Percentiles rank a stretch among this genome's conserved stretches.
These are phyloP conservation scores for Aspergillus alliaceus DNA, from an alignment of 2,329 filamentous ascomycete species.

Conservation along the genomic window DNA sequence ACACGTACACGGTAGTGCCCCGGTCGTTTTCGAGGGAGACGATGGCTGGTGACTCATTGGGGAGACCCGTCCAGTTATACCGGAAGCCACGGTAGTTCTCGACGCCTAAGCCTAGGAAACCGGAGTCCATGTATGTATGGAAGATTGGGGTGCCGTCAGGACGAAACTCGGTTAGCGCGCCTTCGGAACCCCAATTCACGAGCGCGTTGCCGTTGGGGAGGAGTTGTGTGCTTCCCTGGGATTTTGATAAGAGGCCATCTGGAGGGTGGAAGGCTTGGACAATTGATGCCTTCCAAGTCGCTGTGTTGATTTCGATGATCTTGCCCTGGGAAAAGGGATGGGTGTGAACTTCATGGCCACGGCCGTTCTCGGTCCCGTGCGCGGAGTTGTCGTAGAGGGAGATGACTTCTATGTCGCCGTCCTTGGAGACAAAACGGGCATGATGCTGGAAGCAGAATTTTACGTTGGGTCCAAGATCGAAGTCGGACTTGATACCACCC, in stretches of 20 bases:
- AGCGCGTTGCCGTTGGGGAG: conserved; percentile 55
- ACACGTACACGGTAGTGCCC: conserved; percentile 50
- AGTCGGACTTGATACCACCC: conserved; percentile 46
- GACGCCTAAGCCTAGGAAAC: conserved; percentile 36
- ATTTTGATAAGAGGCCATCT: conserved; percentile 50
- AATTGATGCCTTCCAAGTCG: conserved; percentile 44
- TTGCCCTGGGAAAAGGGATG: conserved; percentile 47
- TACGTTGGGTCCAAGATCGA: conserved; percentile 44
- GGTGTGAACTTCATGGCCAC: conserved; percentile 36
- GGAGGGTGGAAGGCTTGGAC: conserved; percentile 52
- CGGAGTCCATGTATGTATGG: conserved; percentile 46
- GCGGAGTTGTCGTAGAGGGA: conserved; percentile 57
- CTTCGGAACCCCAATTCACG: conserved; percentile 58
- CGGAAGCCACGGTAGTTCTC: conserved; percentile 43
- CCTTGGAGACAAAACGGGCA: conserved; percentile 48
- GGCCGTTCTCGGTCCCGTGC: conserved; percentile 38
- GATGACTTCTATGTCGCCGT: conserved; percentile 50
- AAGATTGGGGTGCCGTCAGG: conserved; percentile 36
- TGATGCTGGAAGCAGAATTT: conserved; percentile 54
- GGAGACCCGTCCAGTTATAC: conserved; percentile 41
- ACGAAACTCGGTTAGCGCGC: conserved; percentile 40
- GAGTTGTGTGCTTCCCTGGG: conserved; percentile 56
- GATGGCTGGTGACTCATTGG: conserved; percentile 37
- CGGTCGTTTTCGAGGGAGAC: conserved; percentile 34
- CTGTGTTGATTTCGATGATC: conserved; percentile 48